Conservation (phyloP, 495 filamentous ascomycete species). For the Talaromyces ruber region DNA sequence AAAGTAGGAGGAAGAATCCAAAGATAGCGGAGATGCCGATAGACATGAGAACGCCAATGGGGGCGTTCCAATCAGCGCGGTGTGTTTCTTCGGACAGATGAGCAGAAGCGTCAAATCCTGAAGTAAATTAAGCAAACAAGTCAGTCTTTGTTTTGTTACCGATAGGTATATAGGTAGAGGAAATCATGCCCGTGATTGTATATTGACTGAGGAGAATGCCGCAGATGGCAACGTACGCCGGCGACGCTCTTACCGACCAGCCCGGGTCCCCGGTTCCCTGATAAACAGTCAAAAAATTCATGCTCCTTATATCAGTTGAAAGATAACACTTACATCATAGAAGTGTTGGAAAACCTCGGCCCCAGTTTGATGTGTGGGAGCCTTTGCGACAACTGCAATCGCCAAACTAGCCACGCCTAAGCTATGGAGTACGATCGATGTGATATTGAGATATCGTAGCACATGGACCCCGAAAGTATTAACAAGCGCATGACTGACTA, state of each 20-base stretch:
- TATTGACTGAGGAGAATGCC: slow-evolving; percentile 49
- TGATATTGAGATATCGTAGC: slow-evolving; percentile 51
- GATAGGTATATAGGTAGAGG: not conserved
- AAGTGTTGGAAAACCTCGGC: not conserved
- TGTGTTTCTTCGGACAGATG: slow-evolving; percentile 53
- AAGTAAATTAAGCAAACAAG: not conserved
- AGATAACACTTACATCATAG: not conserved
- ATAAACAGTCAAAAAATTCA: slow-evolving; percentile 52
- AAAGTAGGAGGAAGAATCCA: slow-evolving; percentile 54
- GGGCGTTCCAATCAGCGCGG: slow-evolving; percentile 51
- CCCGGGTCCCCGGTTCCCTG: slow-evolving; percentile 41
- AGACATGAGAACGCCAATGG: slow-evolving; percentile 51
- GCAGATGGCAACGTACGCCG: slow-evolving; percentile 45
- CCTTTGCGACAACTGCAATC: slow-evolving; percentile 52
- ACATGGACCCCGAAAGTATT: slow-evolving; percentile 53
- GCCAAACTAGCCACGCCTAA: slow-evolving; percentile 47
- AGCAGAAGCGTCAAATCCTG: slow-evolving; percentile 49
- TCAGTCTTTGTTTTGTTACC: not conserved
- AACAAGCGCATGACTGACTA: slow-evolving; percentile 46
- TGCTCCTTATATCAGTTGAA: slow-evolving; percentile 21
- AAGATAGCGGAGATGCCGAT: slow-evolving; percentile 50
- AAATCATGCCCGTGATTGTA: slow-evolving; percentile 25
- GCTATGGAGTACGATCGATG: slow-evolving; percentile 52
- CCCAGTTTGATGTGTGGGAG: slow-evolving; percentile 51
- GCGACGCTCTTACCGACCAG: slow-evolving; percentile 42